Base-by-base conservation (phyloP, 2,329 filamentous ascomycete genomes). In the Acrocalymma vagum region DNA sequence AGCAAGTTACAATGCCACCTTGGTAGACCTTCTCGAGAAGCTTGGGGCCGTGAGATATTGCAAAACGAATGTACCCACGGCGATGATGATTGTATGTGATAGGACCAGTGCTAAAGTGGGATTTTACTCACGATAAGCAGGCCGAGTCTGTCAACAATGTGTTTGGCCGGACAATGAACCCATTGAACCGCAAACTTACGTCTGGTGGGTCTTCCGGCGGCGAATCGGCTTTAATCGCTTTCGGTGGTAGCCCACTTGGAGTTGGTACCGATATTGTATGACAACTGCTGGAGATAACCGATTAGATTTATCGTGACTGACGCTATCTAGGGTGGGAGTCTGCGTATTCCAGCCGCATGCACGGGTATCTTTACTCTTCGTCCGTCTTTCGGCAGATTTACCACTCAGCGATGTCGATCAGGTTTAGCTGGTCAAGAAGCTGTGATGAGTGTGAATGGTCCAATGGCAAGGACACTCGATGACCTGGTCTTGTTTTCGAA, bases 41-140 rank as follows among this genome's bases (percentile, higher is more conserved):
- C 73, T 83, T 0, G 86, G 86, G 1, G 85, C 85, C 1, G 75
- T 89, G 0, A 69, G 86, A n/a, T 86, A 88, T 51, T 78, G 81
- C 51, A 88, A 88, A 67, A 88, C 86, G 1, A 88, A 87, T 53
- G 73, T 88, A 2, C 85, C 86, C 0, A 85, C 82, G 2, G 82
- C 82, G 9, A 84, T 86, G 77, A 86, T 88, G 84, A 85, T 86
- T 35, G 58, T 61, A 53, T 15, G 58, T 57, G 27, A 17, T 11
- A 11, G 9, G 14, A 11, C 15, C 14, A 33, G 5, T 4, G 3
- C 8, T 6, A 20, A 25, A 4, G 16, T 7, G 8, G 4, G 7
- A 5, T n/a, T n/a, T 18, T 13, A 11, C 43, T 60, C 13, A 61
- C 25, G 31, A 3, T 4, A 18, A 6, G 26, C 17, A 62, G 57